phyloP scores from a whole-genome alignment of 179 eudicot species.

The Corrigiola litoralis region DNA sequence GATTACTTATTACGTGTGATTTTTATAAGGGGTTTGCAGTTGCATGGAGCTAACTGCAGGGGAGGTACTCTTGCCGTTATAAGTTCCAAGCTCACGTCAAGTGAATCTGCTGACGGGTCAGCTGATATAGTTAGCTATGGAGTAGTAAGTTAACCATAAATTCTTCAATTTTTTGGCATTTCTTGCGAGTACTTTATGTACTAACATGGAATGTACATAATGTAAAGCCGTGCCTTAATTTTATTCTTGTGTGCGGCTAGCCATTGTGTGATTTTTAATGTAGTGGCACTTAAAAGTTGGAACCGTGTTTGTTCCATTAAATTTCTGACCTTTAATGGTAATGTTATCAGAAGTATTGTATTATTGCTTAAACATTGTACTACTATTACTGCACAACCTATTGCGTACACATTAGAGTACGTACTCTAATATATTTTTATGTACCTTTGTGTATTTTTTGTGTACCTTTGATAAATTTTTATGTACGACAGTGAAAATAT shows the following conservation, averaged over 20 bases:
- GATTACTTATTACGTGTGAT: neutral
- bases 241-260: neutral
- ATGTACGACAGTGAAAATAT: no score
- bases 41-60: neutral
- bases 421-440: no score
- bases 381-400: no score
- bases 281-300: conserved; percentile 2
- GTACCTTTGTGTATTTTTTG: no score
- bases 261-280: neutral
- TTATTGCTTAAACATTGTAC: neutral
- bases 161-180: no score
- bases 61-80: neutral
- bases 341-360: conserved; percentile 5
- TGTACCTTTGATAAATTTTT: no score
- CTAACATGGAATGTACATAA: no score
- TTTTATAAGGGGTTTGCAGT: neutral
- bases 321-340: conserved; percentile 1
- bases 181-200: no score
- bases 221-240: neutral
- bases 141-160: no score
- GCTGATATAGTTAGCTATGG: no score
- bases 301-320: conserved; percentile 15
- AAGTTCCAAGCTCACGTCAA: neutral
- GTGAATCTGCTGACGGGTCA: neutral
- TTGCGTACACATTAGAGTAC: no score